A percentile compares a stretch with the other conserved stretches of the same genome.
phyloP scores from a whole-genome alignment of 2,329 filamentous ascomycete species.

The Geosmithia flava region DNA sequence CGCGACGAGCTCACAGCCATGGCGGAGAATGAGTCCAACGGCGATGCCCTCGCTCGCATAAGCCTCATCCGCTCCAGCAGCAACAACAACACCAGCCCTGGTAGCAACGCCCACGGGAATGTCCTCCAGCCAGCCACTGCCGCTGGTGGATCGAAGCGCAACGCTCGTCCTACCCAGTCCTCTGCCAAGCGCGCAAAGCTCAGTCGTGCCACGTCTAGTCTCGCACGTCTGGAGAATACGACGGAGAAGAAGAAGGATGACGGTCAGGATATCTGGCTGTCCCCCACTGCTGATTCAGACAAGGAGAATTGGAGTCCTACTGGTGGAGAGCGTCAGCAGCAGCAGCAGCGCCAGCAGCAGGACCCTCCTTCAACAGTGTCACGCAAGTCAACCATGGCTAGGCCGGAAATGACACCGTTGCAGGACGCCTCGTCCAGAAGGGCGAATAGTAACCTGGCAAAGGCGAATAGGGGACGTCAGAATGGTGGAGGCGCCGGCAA shows the following conservation, averaged over 20 bases:
- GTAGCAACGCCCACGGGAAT: constrained; percentile 27
- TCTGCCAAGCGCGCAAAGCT: constrained; percentile 49
- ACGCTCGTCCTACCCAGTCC: constrained; percentile 21
- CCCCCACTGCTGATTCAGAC: constrained; percentile 57
- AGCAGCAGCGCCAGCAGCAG: constrained; percentile 11
- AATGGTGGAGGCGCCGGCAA: constrained; percentile 11
- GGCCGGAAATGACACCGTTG: neutral
- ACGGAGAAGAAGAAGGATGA: constrained; percentile 6
- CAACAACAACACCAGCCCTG: neutral
- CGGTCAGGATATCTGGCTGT: constrained; percentile 23
- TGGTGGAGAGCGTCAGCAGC: constrained; percentile 27
- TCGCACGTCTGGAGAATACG: constrained; percentile 40
- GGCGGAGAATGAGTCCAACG: constrained; percentile 67
- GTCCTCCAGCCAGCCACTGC: constrained; percentile 36
- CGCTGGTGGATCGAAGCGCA: constrained; percentile 42
- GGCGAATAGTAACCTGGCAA: constrained; percentile 15
- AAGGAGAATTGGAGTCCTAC: constrained; percentile 81
- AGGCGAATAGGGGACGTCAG: constrained; percentile 9
- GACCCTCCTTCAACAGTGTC: neutral
- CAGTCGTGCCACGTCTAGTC: constrained; percentile 46
- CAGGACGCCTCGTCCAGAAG: neutral
- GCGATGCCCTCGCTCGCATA: constrained; percentile 71
- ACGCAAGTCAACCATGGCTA: neutral
- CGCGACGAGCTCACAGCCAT: constrained; percentile 71
- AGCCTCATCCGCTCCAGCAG: constrained; percentile 56